Percentiles rank a stretch among this genome's conserved stretches.
Evolutionary conservation across 768 basidiomycete species (phyloP).

Genomic region (Boletus tomentosulus): DNA sequence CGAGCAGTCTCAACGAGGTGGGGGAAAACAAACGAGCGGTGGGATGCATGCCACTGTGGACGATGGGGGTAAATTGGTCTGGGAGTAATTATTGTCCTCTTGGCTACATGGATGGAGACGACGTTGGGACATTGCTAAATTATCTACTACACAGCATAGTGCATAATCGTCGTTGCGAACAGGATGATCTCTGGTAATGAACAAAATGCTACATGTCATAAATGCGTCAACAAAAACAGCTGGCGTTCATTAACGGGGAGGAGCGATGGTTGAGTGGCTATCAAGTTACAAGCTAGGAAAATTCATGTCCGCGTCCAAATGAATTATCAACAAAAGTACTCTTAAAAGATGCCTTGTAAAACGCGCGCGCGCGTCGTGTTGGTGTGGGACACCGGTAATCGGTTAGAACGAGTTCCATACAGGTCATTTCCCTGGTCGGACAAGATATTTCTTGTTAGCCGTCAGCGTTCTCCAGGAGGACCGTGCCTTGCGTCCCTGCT

Average conservation of each 20-base stretch:
- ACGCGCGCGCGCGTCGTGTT: slow-evolving; percentile 5
- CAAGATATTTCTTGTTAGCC: slow-evolving; percentile 2
- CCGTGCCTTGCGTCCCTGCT: slow-evolving; percentile 29
- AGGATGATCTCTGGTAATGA: slow-evolving; percentile 11
- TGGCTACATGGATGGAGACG: background rate
- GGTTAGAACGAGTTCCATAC: slow-evolving; percentile 6
- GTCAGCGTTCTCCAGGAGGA: slow-evolving; percentile 26
- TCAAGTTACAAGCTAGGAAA: slow-evolving; percentile 5
- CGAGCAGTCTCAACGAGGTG: slow-evolving; percentile 35
- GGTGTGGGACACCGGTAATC: slow-evolving; percentile 3
- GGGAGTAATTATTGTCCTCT: slow-evolving; percentile 33
- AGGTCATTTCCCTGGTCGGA: background rate
- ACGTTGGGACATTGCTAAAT: slow-evolving; percentile 10
- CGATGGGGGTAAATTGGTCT: slow-evolving; percentile 53
- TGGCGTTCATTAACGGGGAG: slow-evolving; percentile 6
- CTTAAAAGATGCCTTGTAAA: slow-evolving; percentile 2
- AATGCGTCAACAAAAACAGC: slow-evolving; percentile 13
- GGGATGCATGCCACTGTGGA: slow-evolving; percentile 63
- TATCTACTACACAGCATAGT: slow-evolving; percentile 19
- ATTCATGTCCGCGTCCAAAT: slow-evolving; percentile 21
- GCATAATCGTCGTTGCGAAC: slow-evolving; percentile 10
- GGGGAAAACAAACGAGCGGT: slow-evolving; percentile 38
- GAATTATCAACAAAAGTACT: slow-evolving; percentile 5
- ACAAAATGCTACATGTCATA: slow-evolving; percentile 20
- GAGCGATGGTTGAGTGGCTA: slow-evolving; percentile 10